A percentile compares a stretch with the other conserved stretches of the same genome.
Conservation (phyloP, 345 rosid genomes). For the Lepidium sativum region DNA sequence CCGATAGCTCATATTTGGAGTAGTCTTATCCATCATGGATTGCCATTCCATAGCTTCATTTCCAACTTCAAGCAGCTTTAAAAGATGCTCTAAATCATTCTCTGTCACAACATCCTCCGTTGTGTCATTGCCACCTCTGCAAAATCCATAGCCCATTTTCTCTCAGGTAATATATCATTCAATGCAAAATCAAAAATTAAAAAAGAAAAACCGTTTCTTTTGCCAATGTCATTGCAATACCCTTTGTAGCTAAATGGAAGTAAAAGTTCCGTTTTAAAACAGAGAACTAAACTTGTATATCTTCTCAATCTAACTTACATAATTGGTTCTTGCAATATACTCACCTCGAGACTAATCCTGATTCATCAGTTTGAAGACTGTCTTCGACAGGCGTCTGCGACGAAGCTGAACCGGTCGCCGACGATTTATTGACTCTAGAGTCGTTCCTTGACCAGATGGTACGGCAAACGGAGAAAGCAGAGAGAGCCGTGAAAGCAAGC, state of each 20-base stretch:
- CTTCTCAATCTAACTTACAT: not conserved
- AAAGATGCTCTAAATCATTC: conserved; percentile 72
- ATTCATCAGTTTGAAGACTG: conserved; percentile 23
- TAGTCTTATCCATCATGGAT: conserved; percentile 67
- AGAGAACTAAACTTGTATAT: not conserved
- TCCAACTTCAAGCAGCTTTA: conserved; percentile 62
- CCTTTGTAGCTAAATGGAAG: not conserved
- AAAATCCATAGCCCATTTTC: not conserved
- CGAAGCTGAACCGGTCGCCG: not conserved
- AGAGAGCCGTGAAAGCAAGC: conserved; percentile 90
- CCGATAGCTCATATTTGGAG: conserved; percentile 72
- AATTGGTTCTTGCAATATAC: not conserved
- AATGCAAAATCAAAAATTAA: not conserved
- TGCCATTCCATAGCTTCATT: conserved; percentile 78
- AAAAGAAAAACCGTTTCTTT: not conserved
- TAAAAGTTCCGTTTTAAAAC: conserved; percentile 4
- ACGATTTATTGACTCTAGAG: conserved; percentile 37
- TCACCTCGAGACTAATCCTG: conserved; percentile 32
- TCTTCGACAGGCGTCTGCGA: not conserved
- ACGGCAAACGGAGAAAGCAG: conserved; percentile 76
- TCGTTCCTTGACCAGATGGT: conserved; percentile 58
- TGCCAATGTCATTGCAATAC: too few relatives aligned
- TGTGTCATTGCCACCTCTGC: conserved; percentile 20
- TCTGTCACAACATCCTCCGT: conserved; percentile 53
- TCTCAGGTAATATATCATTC: not conserved